phyloP scores from a whole-genome alignment of 768 basidiomycete species.

The Termitomyces sp. region DNA sequence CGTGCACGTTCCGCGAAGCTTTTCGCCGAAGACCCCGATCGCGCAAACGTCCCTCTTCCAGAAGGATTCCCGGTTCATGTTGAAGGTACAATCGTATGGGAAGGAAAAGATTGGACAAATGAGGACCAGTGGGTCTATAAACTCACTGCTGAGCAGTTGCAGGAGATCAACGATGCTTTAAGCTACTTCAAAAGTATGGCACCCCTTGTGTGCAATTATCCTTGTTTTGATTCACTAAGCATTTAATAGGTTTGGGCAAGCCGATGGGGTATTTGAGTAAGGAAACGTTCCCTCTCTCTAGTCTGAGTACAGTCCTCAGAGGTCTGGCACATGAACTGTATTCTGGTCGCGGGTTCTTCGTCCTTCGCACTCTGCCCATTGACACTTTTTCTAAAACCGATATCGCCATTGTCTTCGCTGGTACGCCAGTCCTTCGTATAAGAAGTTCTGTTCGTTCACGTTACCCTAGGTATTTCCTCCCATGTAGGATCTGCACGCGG shows the following conservation, averaged over 20 bases:
- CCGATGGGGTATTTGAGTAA: constrained; percentile 23
- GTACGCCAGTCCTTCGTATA: too few relatives aligned
- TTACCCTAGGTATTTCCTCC: constrained; percentile 14
- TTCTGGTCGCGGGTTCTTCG: constrained; percentile 19
- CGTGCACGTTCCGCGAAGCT: constrained; percentile 26
- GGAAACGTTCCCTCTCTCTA: constrained; percentile 16
- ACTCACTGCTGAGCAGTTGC: too few relatives aligned
- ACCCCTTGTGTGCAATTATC: neutral
- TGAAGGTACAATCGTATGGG: constrained; percentile 32
- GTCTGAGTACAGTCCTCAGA: constrained; percentile 14
- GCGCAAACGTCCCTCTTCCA: constrained; percentile 23
- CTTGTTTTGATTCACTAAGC: neutral
- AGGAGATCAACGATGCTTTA: constrained; percentile 18
- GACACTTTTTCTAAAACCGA: constrained; percentile 14
- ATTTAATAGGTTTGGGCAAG: constrained; percentile 15
- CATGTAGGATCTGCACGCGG: constrained; percentile 10
- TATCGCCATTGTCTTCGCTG: constrained; percentile 14
- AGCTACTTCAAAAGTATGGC: constrained; percentile 23
- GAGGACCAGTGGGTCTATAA: too few relatives aligned
- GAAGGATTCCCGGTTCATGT: constrained; percentile 28
- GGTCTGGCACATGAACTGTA: constrained; percentile 15
- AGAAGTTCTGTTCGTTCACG: too few relatives aligned
- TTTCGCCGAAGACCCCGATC: constrained; percentile 25
- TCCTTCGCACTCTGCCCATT: constrained; percentile 17
- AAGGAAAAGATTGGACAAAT: constrained; percentile 32